A percentile compares a stretch with the other conserved stretches of the same genome.
Conservation (phyloP, 2,329 filamentous ascomycete species). For the Dothistroma septosporum region DNA sequence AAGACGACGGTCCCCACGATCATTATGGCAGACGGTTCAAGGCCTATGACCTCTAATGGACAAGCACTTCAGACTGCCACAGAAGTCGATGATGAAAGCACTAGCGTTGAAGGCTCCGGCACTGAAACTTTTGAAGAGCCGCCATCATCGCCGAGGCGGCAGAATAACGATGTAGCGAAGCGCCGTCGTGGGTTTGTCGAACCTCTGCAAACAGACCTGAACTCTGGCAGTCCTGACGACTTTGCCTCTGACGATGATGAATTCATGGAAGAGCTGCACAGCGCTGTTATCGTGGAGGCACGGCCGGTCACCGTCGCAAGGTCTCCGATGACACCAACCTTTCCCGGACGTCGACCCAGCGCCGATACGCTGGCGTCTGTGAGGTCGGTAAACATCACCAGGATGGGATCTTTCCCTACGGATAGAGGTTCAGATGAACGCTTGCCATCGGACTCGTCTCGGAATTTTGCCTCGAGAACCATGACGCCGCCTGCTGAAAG, state of each 20-base stretch:
- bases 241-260: slow-evolving; percentile 64
- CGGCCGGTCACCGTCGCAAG: slow-evolving; percentile 73
- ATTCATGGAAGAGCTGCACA: slow-evolving; percentile 71
- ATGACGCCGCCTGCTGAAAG: slow-evolving; percentile 15
- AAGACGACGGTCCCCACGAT: slow-evolving; percentile 12
- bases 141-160: slow-evolving; percentile 7
- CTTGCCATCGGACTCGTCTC: background rate
- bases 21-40: slow-evolving; percentile 21
- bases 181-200: slow-evolving; percentile 41
- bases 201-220: slow-evolving; percentile 36
- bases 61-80: background rate
- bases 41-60: slow-evolving; percentile 13
- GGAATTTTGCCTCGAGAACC: background rate
- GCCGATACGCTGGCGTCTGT: slow-evolving; percentile 22
- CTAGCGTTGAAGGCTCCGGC: background rate
- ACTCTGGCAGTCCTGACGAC: slow-evolving; percentile 41
- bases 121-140: background rate
- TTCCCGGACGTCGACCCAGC: slow-evolving; percentile 39
- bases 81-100: background rate
- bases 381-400: slow-evolving; percentile 24
- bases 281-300: slow-evolving; percentile 78
- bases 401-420: slow-evolving; percentile 11
- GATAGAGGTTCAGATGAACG: background rate
- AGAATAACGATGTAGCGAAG: slow-evolving; percentile 32
- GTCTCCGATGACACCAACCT: slow-evolving; percentile 70